Evolutionary conservation across 441 rosid genomes (phyloP), one percentile per base, ranked within the genome.

Genomic region (Populus hybrid): DNA sequence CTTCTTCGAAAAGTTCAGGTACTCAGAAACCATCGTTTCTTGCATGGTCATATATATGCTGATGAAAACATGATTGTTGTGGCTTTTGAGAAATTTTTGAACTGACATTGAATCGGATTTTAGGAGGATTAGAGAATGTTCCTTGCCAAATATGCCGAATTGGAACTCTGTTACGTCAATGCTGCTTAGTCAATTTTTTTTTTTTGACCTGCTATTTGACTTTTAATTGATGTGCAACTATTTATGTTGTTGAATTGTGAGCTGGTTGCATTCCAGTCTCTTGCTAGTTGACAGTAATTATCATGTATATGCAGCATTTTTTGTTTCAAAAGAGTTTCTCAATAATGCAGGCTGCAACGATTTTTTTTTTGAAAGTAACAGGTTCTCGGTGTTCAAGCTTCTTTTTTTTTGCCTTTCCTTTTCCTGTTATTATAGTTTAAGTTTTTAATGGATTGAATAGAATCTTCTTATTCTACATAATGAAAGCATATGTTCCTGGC

Each of bases 1-100:
- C 98, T 96, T 81, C 95, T 96, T 80, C 94, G 93, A 76, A 96
- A 96, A 93, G 98, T 96, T 86, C 99, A 96, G 98, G 99, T 93
- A 80, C 76, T 32, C 61, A 67, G 72, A 32, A 73, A 20, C 72
- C 21, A 5, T 7, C 8, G 23, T 18, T 72, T n/a, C 66, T 77
- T 59, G 54, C 10, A 4, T 59, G 73, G 70, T 26, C 30, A 74
- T 42, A 42, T 74, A 9, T 74, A 42, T 30, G 32, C 7, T 14
- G 57, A 50, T 50, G 57, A 50, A 16, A 50, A 14, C 57, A 50
- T 50, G 57, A 50, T 50, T 50, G 57, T 5, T 50, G 7, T 50
- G 20, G 57, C 20, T 50, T 50, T 50, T 50, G 57, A 50, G 57
- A 50, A 50, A 50, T 14, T 50, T 50, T 50, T 50, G 57, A 50